Conservation (phyloP, 2,329 filamentous ascomycete species). For the Colletotrichum sublineola region DNA sequence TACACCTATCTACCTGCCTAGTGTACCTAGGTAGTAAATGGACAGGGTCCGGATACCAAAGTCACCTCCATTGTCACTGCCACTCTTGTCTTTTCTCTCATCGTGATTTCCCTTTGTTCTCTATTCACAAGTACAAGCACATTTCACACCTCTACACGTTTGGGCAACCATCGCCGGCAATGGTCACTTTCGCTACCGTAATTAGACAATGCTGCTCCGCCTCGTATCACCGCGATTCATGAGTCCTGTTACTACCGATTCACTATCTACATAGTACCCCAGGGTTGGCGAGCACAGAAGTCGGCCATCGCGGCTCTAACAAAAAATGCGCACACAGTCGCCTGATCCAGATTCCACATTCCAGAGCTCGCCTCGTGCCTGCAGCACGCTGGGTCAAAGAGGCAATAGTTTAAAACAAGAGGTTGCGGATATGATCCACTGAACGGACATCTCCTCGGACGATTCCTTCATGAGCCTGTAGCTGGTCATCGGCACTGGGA, state of each 20-base stretch:
- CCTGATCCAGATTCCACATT: conserved; percentile 32
- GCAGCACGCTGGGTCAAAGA: conserved; percentile 27
- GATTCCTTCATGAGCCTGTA: conserved; percentile 4
- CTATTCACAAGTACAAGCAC: neutral
- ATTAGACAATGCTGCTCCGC: neutral
- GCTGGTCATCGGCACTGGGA: conserved; percentile 13
- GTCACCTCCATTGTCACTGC: neutral
- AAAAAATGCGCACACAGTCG: neutral
- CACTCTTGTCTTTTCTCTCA: neutral
- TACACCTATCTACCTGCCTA: too few species aligned
- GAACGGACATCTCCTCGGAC: conserved; percentile 1
- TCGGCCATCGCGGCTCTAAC: conserved; percentile 1
- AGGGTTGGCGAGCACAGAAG: neutral
- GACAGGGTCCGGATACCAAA: neutral
- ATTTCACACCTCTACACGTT: neutral
- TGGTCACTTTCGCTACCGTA: neutral
- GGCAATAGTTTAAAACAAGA: conserved; percentile 38
- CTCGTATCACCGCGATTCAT: conserved; percentile 6
- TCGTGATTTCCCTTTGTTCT: neutral
- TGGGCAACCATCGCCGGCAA: neutral
- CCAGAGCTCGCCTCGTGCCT: conserved; percentile 36
- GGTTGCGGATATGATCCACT: conserved; percentile 36
- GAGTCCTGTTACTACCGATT: neutral
- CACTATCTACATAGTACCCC: neutral
- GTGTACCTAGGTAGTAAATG: neutral